Evolutionary conservation across 768 basidiomycete genomes (phyloP).

Genomic region (Boletus huronensis): DNA sequence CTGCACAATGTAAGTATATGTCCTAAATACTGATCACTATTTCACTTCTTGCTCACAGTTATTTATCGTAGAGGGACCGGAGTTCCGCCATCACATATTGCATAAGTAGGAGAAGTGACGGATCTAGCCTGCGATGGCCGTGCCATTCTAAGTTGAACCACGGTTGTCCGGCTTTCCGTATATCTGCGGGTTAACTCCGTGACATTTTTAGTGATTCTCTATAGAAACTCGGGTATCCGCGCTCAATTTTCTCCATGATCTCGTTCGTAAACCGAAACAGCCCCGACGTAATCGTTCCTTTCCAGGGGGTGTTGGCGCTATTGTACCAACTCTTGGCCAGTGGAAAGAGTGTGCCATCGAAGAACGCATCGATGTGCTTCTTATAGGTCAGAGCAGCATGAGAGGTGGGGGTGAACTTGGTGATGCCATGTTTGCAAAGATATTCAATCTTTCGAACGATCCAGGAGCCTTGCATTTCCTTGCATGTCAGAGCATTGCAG

Average conservation of each 20-base stretch:
- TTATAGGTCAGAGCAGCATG: conserved; percentile 7
- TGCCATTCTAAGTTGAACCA: too few species aligned
- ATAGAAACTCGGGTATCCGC: conserved; percentile 12
- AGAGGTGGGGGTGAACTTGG: conserved; percentile 7
- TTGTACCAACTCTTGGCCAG: not conserved
- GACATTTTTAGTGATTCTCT: not conserved
- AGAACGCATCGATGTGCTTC: conserved; percentile 4
- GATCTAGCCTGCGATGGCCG: too few species aligned
- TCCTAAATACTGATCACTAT: too few species aligned
- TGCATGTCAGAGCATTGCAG: conserved; percentile 9
- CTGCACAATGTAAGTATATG: too few species aligned
- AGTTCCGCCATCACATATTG: too few species aligned
- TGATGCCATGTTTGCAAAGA: conserved; percentile 2
- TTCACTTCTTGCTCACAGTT: too few species aligned
- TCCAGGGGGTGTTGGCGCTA: conserved; percentile 4
- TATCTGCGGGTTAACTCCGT: too few species aligned
- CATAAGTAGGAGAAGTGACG: too few species aligned
- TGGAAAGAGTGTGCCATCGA: conserved; percentile 7
- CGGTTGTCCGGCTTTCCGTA: too few species aligned
- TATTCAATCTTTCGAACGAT: conserved; percentile 11
- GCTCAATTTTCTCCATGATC: conserved; percentile 12
- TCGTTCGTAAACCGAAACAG: not conserved
- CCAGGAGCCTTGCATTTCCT: conserved; percentile 8
- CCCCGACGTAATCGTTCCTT: conserved; percentile 7
- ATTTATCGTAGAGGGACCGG: too few species aligned